Base-by-base conservation (phyloP, 345 rosid species). In the Rhodomyrtus tomentosa region DNA sequence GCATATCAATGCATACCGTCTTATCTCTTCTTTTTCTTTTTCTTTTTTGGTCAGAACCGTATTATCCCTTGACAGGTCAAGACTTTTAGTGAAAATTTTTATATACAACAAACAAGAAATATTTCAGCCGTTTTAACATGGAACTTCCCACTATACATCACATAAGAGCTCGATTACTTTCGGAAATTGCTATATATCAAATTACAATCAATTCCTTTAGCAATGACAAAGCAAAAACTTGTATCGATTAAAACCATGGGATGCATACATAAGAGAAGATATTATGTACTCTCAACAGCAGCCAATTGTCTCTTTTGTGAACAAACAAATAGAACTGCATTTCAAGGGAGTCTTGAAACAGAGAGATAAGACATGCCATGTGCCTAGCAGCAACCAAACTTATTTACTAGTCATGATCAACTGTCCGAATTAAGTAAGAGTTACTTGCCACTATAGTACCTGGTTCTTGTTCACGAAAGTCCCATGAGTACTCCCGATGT, bases 401-500 rank as follows among this genome's bases (percentile, higher is more conserved):
- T 68, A 68, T 36, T 36, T 32, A 68, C 40, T 68, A 22, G 45
- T 38, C 76, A 20, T 4, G 45, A 68, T 32, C 76, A 36, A 68
- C 20, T 68, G 76, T 16, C 42, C 5, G 3, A 32, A 68, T 8
- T 32, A 68, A 68, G 76, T 32, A 38, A 51, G 45, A 68, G 76
- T 7, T 45, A 83, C 38, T 27, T 79, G 50, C 81, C 52, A 53
- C 40, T 50, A 25, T 45, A 82, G 82, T 92, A 97, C 98, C 99
- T 92, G 93, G 72, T 50, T 88, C 92, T 95, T 97, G 92, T 97
- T 95, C 82, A 95, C 73, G 45, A 83, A 91, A 32, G 98, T 92
- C 81, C 99, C 98, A 86, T 97, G 99, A 21, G 96, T 94, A 85
- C 99, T 95, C 51, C 94, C 98, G 52, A 93, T 92, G 88, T 95